Base-by-base conservation (phyloP, 164 flowering plant species). In the Magnolia kwangsiensis region DNA sequence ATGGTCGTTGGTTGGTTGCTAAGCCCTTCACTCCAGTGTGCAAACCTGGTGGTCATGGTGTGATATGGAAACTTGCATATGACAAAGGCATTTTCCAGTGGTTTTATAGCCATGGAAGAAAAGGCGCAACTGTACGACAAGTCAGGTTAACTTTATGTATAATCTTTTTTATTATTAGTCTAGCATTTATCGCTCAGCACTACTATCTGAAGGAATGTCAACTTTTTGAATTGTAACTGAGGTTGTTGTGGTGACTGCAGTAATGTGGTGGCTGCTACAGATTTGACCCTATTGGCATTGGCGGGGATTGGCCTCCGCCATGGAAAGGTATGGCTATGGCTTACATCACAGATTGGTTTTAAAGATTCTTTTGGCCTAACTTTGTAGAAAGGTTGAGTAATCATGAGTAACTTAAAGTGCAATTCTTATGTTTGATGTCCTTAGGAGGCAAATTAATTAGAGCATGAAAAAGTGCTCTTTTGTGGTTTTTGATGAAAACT, bases 21-120 rank as follows among this genome's bases (percentile, higher is more conserved):
- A 81, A 84, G 80, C 95, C 91, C 74, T 91, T 89, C 72, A 67
- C 78, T 11, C 97, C 93, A 75, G 90, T 96, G 8, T 88, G 96
- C 86, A 96, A 96, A 81, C 99, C 99, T 74, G 97, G 98, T 75
- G 99, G 99, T 72, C 99, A 96, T 85, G 99, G 99, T 70, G 99
- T 87, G 24, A 92, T 96, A 80, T 96, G 99, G 99, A 96, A 96
- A 85, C 92, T 96, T 75, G 99, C 99, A 77, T 72, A 87, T 80
- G 92, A 93, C 79, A 90, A 85, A 82, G 99, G 99, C 24, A 75
- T 96, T 76, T 96, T 92, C 68, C 83, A 89, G 51, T 93, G 98
- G 98, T 92, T 96, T 81, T 80, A 82, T 80, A 78, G 76, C 67
- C 93, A 91, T 84, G 94, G 95, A 74, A 84, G 99, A 81, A 92